phyloP scores from a whole-genome alignment of 2,329 filamentous ascomycete genomes.

The Hawksworthiomyces lignivorus region DNA sequence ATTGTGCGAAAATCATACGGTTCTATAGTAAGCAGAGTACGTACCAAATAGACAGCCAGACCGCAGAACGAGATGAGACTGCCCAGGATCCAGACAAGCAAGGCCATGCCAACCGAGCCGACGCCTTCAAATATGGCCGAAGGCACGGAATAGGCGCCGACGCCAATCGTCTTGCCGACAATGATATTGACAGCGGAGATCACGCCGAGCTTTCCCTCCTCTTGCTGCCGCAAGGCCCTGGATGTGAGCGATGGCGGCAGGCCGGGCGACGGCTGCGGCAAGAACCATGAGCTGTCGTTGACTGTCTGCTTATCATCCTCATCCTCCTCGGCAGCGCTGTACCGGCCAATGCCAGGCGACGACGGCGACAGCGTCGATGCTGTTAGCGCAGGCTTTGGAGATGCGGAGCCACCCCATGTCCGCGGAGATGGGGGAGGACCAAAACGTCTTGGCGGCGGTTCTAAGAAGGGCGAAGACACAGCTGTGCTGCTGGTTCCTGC shows the following conservation, averaged over 20 bases:
- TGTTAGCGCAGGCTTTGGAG: no score
- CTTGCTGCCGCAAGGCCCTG: neutral
- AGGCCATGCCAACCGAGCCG: conserved; percentile 45
- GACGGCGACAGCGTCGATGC: no score
- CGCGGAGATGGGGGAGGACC: conserved; percentile 7
- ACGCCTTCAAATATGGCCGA: conserved; percentile 47
- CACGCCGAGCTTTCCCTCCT: conserved; percentile 26
- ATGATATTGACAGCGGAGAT: conserved; percentile 30
- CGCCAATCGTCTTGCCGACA: conserved; percentile 30
- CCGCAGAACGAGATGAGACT: conserved; percentile 36
- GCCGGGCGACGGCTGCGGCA: conserved; percentile 16
- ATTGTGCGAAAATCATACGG: no score
- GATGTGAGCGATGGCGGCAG: conserved; percentile 1
- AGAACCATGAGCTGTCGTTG: conserved; percentile 16
- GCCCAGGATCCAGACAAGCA: conserved; percentile 48
- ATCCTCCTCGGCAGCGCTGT: conserved; percentile 10
- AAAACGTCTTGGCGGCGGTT: conserved; percentile 17
- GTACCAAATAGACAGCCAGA: conserved; percentile 33
- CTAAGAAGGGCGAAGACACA: conserved; percentile 16
- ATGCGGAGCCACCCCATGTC: neutral
- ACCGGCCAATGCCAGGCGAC: no score
- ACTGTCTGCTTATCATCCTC: conserved; percentile 15
- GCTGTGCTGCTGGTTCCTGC: no score
- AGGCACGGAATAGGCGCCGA: conserved; percentile 47
- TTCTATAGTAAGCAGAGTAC: no score